Evolutionary conservation across 352 stramenopile genomes (phyloP).

Genomic region (Phytopythium helicoides): DNA sequence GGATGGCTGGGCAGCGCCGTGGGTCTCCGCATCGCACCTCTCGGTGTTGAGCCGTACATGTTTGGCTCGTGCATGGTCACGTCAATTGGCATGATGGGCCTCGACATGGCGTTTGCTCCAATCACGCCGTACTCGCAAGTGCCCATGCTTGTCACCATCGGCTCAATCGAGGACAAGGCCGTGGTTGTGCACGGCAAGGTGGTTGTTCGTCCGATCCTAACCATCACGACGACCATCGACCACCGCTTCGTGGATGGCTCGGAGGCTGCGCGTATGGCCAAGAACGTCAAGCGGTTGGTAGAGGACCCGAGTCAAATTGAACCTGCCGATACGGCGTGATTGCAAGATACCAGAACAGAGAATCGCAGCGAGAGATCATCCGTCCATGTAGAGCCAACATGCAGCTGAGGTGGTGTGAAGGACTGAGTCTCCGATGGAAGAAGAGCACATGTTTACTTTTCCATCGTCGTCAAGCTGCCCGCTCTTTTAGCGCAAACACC

Average conservation of each 20-base stretch:
- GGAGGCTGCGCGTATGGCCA: conserved; percentile 54
- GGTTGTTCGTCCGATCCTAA: conserved; percentile 59
- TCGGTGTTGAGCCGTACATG: conserved; percentile 71
- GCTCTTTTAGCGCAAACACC: no score
- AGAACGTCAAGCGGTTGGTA: conserved; percentile 45
- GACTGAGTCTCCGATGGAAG: no score
- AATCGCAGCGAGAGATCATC: no score
- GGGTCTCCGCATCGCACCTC: conserved; percentile 42
- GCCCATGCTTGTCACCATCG: conserved; percentile 68
- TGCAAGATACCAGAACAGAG: no score
- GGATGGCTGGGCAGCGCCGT: conserved; percentile 61
- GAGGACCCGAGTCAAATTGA: conserved; percentile 55
- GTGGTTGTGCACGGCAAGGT: conserved; percentile 60
- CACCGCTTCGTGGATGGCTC: conserved; percentile 67
- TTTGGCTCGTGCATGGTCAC: conserved; percentile 74
- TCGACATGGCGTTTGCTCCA: conserved; percentile 64
- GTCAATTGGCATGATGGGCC: conserved; percentile 67
- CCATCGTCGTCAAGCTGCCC: no score
- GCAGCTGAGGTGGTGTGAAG: no score
- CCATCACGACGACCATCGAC: conserved; percentile 69
- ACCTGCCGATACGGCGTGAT: conserved; percentile 26
- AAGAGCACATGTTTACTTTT: no score
- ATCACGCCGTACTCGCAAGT: conserved; percentile 63
- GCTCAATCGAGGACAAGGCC: conserved; percentile 58
- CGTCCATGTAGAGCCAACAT: no score